These are phyloP conservation scores for Iodosphaeria phyllophila DNA, from an alignment of 2,329 filamentous ascomycete genomes.

Conservation along the genomic window DNA sequence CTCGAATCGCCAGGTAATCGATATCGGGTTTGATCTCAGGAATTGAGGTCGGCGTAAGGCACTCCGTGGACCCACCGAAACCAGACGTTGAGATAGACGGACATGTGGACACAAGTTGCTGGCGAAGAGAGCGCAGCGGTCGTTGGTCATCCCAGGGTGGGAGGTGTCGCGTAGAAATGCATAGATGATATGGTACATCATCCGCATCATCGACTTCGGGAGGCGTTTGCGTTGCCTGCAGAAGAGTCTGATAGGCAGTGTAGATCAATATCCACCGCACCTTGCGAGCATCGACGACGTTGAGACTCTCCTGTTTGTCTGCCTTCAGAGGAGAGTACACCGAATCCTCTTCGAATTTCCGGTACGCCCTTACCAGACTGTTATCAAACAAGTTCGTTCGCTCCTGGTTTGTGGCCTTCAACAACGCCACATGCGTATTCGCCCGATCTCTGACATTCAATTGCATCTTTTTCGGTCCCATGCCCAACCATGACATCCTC, in stretches of 20 bases:
- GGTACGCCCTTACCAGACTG: conserved; percentile 47
- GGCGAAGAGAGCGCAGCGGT: conserved; percentile 9
- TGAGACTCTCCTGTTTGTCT: conserved; percentile 37
- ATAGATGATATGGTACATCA: conserved; percentile 36
- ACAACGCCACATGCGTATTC: conserved; percentile 30
- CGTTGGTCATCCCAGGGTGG: conserved; percentile 25
- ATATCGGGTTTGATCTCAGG: conserved; percentile 34
- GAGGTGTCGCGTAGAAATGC: conserved; percentile 20
- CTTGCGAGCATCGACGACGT: conserved; percentile 50
- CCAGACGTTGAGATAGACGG: conserved; percentile 4
- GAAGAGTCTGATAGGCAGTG: conserved; percentile 52
- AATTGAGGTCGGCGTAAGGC: conserved; percentile 2
- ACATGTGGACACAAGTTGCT: conserved; percentile 8
- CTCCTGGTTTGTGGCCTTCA: conserved; percentile 28
- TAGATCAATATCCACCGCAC: conserved; percentile 66
- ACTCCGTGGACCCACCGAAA: conserved; percentile 2
- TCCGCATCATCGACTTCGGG: conserved; percentile 38
- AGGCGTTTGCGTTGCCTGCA: conserved; percentile 41
- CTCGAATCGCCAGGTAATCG: conserved; percentile 30
- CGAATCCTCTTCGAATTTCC: conserved; percentile 46
- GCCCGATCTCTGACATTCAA: conserved; percentile 27
- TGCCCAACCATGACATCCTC: conserved; percentile 22
- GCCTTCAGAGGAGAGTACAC: conserved; percentile 27
- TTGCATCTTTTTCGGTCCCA: conserved; percentile 19
- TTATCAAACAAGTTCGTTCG: conserved; percentile 21